phyloP scores from a whole-genome alignment of 2,329 filamentous ascomycete species.

The Aspergillus spinulosporus region DNA sequence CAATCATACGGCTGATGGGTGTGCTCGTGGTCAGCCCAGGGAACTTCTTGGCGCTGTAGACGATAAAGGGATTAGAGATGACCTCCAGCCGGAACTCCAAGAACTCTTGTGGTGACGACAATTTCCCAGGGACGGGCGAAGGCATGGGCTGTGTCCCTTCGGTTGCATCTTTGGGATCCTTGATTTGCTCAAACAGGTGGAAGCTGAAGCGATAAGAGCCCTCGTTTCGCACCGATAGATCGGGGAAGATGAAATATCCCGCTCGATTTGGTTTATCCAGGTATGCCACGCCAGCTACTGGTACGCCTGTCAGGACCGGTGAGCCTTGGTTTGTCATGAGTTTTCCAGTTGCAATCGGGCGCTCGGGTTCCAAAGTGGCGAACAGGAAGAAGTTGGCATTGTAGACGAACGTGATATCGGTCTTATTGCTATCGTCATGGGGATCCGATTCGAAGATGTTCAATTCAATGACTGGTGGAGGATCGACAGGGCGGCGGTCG shows the following conservation, averaged over 20 bases:
- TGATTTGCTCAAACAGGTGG: constrained; percentile 90
- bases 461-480: constrained; percentile 90
- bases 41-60: constrained; percentile 98
- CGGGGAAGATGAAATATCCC: constrained; percentile 97
- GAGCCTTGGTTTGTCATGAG: constrained; percentile 68
- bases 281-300: constrained; percentile 93
- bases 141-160: constrained; percentile 48
- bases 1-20: constrained; percentile 80
- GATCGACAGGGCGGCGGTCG: constrained; percentile 89
- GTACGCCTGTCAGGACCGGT: constrained; percentile 88
- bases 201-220: constrained; percentile 90
- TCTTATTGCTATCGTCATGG: constrained; percentile 57
- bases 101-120: constrained; percentile 53
- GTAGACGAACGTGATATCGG: constrained; percentile 83
- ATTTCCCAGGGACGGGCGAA: constrained; percentile 37
- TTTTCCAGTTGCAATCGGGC: constrained; percentile 78
- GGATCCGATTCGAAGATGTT: constrained; percentile 71
- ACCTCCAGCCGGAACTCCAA: constrained; percentile 88
- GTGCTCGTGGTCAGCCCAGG: constrained; percentile 91
- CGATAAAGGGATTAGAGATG: constrained; percentile 80
- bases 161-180: constrained; percentile 78
- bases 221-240: constrained; percentile 93
- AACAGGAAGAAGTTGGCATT: constrained; percentile 98
- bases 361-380: constrained; percentile 83
- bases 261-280: constrained; percentile 76